phyloP scores from a whole-genome alignment of 2,329 filamentous ascomycete genomes.

The Fusarium succisae region DNA sequence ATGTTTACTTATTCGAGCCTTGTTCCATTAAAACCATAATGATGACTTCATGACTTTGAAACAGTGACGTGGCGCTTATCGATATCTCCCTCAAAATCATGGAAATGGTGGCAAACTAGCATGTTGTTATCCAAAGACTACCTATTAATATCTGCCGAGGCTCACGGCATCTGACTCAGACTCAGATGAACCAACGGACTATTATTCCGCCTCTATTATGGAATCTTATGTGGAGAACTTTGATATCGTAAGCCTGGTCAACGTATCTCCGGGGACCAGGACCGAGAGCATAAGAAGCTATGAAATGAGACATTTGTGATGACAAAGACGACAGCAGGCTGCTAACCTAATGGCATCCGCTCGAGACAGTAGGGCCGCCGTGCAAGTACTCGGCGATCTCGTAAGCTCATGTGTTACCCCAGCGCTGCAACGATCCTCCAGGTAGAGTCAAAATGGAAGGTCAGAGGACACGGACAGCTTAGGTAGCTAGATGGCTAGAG shows the following conservation, averaged over 20 bases:
- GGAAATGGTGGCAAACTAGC: neutral
- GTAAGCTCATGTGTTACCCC: neutral
- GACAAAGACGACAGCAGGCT: neutral
- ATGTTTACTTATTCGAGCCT: rapidly evolving
- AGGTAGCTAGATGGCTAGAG: too few relatives aligned
- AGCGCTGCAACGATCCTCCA: neutral
- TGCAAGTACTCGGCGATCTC: neutral
- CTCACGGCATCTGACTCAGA: neutral
- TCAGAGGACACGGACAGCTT: too few relatives aligned
- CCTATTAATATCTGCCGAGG: neutral
- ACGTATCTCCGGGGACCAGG: neutral
- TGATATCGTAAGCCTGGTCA: neutral
- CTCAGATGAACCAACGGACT: neutral
- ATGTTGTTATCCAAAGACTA: neutral
- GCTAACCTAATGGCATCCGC: neutral
- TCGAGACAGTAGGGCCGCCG: rapidly evolving
- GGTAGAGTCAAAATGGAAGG: neutral
- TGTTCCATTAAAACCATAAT: too few relatives aligned
- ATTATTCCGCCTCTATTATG: neutral
- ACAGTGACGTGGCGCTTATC: neutral
- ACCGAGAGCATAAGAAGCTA: neutral
- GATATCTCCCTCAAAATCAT: too few relatives aligned
- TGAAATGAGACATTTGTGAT: too few relatives aligned
- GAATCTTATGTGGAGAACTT: neutral
- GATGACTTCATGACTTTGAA: too few relatives aligned